Evolutionary conservation across 2,329 filamentous ascomycete genomes (phyloP), one percentile per base, ranked within the genome.

Genomic region (Pseudopithomyces maydicus): DNA sequence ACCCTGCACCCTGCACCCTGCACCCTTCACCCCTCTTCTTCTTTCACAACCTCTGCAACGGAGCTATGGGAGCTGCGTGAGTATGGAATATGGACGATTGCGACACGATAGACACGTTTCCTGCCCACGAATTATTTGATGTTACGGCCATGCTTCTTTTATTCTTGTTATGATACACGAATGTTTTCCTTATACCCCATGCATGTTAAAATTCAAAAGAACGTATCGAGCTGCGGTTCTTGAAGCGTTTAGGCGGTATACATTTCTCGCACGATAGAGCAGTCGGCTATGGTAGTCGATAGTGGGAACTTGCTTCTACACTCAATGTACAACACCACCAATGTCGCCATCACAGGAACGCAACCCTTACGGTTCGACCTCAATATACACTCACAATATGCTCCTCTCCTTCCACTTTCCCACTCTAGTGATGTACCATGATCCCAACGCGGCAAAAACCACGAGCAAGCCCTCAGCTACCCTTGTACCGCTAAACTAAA

Each of bases 111-210:
- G 41, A 51, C 19, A 39, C 44, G 19, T n/a, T 39, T 38, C 10
- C 19, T 39, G 41, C 29, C 33, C 15, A 51, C 22, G 47, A 55
- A 22, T 29, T 38, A 54, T 22, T 29, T 32, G 43, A 44, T 26
- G 29, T 54, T 15, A 55, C 53, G 53, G 53, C 53, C 53, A 33
- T 39, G 32, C 32, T 23, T 51, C 32, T 46, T 7, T 17, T 29
- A n/a, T 35, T 19, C 33, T 19, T 45, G 17, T 35, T 38, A 53
- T 41, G 45, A 14, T 38, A 15, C 47, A 50, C 29, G 32, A 52
- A 52, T 39, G 20, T 46, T 41, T 47, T 22, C 26, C 51, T 53
- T 53, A 53, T 43, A 42, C 51, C 29, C 32, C 36, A n/a, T 43
- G 22, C 35, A 35, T 51, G 26, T 15, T 26, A 22, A n/a, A 23